These are phyloP conservation scores for Verticillium albo-atrum DNA, from an alignment of 2,329 filamentous ascomycete species.

Conservation along the genomic window DNA sequence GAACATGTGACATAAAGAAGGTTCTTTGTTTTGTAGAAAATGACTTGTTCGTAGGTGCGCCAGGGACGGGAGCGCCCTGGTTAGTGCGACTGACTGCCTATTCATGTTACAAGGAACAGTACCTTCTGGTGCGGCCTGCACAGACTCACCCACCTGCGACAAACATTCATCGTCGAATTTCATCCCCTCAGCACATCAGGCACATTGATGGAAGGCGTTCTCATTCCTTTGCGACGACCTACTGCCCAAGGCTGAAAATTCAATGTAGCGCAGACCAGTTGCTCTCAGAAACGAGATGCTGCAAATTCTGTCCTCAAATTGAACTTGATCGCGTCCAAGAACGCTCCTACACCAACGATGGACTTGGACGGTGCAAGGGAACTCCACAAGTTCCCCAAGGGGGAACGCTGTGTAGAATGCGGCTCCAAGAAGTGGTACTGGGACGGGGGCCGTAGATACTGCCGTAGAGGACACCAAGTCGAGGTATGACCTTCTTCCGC, in stretches of 20 bases:
- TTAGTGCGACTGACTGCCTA: no score
- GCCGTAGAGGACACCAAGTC: constrained; percentile 74
- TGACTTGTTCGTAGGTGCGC: not conserved
- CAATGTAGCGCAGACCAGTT: not conserved
- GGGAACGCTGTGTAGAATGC: constrained; percentile 59
- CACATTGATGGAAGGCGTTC: no score
- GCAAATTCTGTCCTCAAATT: not conserved
- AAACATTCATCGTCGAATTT: no score
- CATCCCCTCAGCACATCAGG: no score
- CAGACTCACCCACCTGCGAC: no score
- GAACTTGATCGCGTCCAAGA: not conserved
- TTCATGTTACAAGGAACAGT: no score
- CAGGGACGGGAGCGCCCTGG: no score
- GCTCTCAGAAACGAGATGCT: not conserved
- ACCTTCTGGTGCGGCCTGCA: no score
- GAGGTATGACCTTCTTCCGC: constrained; percentile 46
- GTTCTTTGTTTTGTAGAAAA: not conserved
- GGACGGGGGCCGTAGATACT: constrained; percentile 74
- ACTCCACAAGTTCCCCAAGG: constrained; percentile 46
- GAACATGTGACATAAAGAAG: not conserved
- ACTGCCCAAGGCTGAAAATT: not conserved
- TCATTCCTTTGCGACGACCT: no score
- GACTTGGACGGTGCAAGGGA: constrained; percentile 16
- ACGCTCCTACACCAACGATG: not conserved
- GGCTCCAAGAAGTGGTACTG: constrained; percentile 68